phyloP scores from a whole-genome alignment of 805 yeast genomes.

The Metschnikowia picachoensis region DNA sequence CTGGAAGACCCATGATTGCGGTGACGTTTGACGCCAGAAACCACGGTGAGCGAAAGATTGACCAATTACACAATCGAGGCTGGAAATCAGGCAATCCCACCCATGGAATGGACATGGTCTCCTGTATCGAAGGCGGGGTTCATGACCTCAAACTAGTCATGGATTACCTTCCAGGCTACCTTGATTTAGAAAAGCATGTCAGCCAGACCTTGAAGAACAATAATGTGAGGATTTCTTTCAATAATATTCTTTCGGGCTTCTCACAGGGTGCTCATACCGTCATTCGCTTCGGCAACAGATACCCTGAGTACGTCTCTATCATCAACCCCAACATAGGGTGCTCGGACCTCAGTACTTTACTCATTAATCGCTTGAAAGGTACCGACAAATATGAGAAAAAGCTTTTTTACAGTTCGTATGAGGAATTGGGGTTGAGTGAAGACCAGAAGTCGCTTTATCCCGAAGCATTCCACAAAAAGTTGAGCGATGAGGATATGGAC shows the following conservation, averaged over 20 bases:
- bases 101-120: conserved; percentile 51
- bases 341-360: conserved; percentile 42
- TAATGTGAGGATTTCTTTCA: conserved; percentile 23
- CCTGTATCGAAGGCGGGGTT: conserved; percentile 45
- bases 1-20: conserved; percentile 36
- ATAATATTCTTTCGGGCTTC: conserved; percentile 44
- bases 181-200: conserved; percentile 30
- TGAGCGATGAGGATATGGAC: conserved; percentile 26
- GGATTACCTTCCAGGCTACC: conserved; percentile 41
- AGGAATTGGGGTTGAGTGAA: conserved; percentile 29
- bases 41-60: conserved; percentile 48
- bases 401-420: conserved; percentile 30
- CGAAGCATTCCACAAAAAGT: conserved; percentile 28
- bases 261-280: conserved; percentile 59
- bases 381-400: conserved; percentile 25
- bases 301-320: conserved; percentile 35
- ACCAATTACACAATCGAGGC: conserved; percentile 30
- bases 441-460: conserved; percentile 30
- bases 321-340: conserved; percentile 52
- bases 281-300: conserved; percentile 40
- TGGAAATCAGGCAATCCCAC: conserved; percentile 48
- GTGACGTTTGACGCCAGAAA: conserved; percentile 53
- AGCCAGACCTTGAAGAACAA: conserved; percentile 12
- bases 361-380: conserved; percentile 37
- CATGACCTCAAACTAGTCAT: conserved; percentile 43